Evolutionary conservation across 2,329 filamentous ascomycete genomes (phyloP).

Genomic region (Rutstroemia sp.): DNA sequence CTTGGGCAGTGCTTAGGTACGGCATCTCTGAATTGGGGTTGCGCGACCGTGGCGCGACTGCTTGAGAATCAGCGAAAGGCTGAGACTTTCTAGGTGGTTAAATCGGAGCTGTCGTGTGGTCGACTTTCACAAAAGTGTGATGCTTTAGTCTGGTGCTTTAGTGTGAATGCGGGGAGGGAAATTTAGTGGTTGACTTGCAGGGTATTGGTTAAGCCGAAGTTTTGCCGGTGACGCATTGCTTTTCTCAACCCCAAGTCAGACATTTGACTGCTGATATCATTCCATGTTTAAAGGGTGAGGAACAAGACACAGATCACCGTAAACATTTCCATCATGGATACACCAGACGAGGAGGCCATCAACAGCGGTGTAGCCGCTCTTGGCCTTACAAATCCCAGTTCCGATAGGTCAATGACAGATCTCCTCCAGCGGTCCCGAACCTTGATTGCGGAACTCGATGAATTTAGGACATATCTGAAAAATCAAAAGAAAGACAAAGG

Average conservation of each 20-base stretch:
- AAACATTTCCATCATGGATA: not conserved
- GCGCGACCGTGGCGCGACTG: not conserved
- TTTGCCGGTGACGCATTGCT: not conserved
- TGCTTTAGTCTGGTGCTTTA: not conserved
- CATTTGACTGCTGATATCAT: not conserved
- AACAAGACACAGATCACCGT: not conserved
- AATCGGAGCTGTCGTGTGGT: too few species aligned
- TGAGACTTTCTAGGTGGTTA: too few species aligned
- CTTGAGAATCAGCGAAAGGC: too few species aligned
- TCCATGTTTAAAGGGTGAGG: not conserved
- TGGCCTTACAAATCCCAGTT: not conserved
- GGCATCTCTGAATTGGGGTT: slow-evolving; percentile 51
- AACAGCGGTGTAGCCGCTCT: not conserved
- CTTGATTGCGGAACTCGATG: slow-evolving; percentile 38
- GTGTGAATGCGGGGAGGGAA: too few species aligned
- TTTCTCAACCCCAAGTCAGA: not conserved
- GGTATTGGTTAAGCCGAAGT: not conserved
- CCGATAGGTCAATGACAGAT: slow-evolving; percentile 5
- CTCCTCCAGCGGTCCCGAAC: slow-evolving; percentile 23
- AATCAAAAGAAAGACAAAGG: slow-evolving; percentile 37
- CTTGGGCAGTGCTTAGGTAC: slow-evolving; percentile 72
- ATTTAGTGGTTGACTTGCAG: not conserved
- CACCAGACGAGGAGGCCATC: not conserved
- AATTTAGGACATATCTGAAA: slow-evolving; percentile 36
- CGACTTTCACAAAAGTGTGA: too few species aligned